Evolutionary conservation across 805 yeast genomes (phyloP), one percentile per base, ranked within the genome.

Genomic region (Candida ipomoeae): DNA sequence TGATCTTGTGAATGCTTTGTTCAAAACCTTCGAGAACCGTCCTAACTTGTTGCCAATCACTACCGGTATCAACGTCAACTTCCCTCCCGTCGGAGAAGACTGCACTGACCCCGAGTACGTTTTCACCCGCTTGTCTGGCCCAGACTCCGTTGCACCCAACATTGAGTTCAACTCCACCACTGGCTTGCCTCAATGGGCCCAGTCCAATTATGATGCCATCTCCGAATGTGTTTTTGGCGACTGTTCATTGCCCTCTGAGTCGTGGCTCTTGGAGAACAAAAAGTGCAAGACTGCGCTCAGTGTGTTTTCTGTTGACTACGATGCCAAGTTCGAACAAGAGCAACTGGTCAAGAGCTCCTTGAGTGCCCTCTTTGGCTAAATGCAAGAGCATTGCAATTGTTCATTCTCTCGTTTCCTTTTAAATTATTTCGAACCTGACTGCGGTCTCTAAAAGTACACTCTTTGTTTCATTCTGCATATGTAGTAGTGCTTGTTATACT

Each of bases 241-340:
- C 55, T 53, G 61, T 51, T 60, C 61, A 49, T 55, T 58, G 55
- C 62, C 61, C n/a, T 53, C 58, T 11, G 62, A 58, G 55, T 41
- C 54, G 2, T 54, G 68, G 69, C 38, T 71, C 23, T 56, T 67
- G 35, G 46, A 35, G 38, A 46, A 59, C 35, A 59, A 55, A 36
- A 52, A 53, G 31, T 80, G 84, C 67, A 62, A 68, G 52, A 53
- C 77, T 20, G 59, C 82, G 4, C 68, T 79, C 52, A 65, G 79
- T 42, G 68, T 71, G n/a, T 79, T 78, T 65, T 66, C 77, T 31
- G 64, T 77, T 56, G 84, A 79, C 60, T 64, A 68, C 53, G 79
- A 74, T 58, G 77, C 78, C 40, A 59, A 57, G 56, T 44, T 54
- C 49, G 40, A 57, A 47, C 59, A 57, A 40, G 42, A 49, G 36